Evolutionary conservation across 2,329 filamentous ascomycete species (phyloP), one percentile per base, ranked within the genome.

Genomic region (Daldinia eschscholtzii): DNA sequence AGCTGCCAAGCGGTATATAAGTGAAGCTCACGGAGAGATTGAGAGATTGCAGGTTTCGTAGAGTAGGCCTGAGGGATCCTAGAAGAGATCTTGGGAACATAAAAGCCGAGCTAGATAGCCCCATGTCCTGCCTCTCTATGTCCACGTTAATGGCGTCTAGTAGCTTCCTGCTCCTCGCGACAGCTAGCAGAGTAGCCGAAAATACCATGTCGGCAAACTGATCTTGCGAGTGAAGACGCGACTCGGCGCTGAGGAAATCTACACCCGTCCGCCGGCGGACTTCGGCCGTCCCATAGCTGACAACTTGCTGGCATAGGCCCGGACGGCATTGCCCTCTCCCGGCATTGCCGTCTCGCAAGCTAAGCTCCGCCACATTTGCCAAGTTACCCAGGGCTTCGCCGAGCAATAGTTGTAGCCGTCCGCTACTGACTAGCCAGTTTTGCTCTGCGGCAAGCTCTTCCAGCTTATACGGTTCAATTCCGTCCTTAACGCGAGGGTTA

Each of bases 31-130:
- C 68, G 4, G 71, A 70, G 4, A 76, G 65, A 13, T 76, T 69
- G 13, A 76, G 60, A 20, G 68, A 71, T 10, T 46, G 52, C 2
- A 76, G 57, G 7, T 63, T 50, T 10, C 63, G 65, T 5, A 76
- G 50, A 3, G 59, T 59, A 10, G 60, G 64, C 7, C 65, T 52
- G 9, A 76, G 44, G 10, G 70, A 57, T 30, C 53, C 55, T 13
- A 62, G 23, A 18, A 74, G 56, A 28, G 64, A 72, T 4, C 52
- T 28, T 2, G 74, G 73, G n/a, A 73, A 46, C 10, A 61, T 52
- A 53, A 76, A 76, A 9, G 74, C 73, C 12, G 71, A 72, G 37
- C 73, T 76, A 2, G 74, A 76, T 41, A 76, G 44, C 2, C 73
- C 74, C 33, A 72, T 61, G 1, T 72, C 57, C 13, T 37, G 46